Percentiles rank a stretch among this genome's conserved stretches.
These are phyloP conservation scores for Neotropicomus parvogracilis DNA, from an alignment of 1,284 basidiomycete genomes.

Conservation along the genomic window DNA sequence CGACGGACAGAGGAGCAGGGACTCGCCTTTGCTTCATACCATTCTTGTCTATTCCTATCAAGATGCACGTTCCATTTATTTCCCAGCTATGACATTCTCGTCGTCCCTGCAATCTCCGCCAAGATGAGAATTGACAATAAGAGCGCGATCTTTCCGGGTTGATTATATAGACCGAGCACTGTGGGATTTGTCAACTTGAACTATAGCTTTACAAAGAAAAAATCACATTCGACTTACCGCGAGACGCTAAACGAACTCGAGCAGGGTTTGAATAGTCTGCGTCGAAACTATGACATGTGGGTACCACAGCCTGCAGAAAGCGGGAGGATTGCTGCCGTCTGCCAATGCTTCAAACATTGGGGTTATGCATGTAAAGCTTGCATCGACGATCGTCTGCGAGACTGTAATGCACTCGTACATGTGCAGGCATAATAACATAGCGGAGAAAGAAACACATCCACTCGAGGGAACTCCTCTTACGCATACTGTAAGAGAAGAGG, in stretches of 20 bases:
- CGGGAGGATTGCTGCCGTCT: slow-evolving; percentile 11
- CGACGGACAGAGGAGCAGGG: not conserved
- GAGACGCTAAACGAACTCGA: slow-evolving; percentile 19
- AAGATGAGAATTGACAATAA: slow-evolving; percentile 16
- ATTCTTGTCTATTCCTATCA: not conserved
- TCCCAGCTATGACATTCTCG: slow-evolving; percentile 2
- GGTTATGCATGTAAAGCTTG: slow-evolving; percentile 13
- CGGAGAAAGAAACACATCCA: slow-evolving; percentile 25
- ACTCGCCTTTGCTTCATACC: slow-evolving; percentile 11
- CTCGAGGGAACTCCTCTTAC: slow-evolving; percentile 16
- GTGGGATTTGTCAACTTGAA: not conserved
- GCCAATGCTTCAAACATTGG: slow-evolving; percentile 1
- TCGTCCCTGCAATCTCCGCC: slow-evolving; percentile 6
- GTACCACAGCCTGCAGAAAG: slow-evolving; percentile 14
- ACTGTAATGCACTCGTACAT: slow-evolving; percentile 16
- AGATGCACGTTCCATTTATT: slow-evolving; percentile 10
- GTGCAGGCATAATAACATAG: slow-evolving; percentile 11
- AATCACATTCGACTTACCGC: slow-evolving; percentile 16
- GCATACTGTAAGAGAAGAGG: slow-evolving; percentile 15
- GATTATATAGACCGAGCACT: slow-evolving; percentile 26
- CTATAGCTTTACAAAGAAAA: not conserved
- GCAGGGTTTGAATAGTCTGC: slow-evolving; percentile 10
- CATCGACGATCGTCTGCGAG: not conserved
- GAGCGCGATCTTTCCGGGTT: slow-evolving; percentile 14
- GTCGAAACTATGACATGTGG: slow-evolving; percentile 2